A percentile compares a stretch with the other conserved stretches of the same genome.
Conservation (phyloP, 495 filamentous ascomycete species). For the Penicillium salamii region DNA sequence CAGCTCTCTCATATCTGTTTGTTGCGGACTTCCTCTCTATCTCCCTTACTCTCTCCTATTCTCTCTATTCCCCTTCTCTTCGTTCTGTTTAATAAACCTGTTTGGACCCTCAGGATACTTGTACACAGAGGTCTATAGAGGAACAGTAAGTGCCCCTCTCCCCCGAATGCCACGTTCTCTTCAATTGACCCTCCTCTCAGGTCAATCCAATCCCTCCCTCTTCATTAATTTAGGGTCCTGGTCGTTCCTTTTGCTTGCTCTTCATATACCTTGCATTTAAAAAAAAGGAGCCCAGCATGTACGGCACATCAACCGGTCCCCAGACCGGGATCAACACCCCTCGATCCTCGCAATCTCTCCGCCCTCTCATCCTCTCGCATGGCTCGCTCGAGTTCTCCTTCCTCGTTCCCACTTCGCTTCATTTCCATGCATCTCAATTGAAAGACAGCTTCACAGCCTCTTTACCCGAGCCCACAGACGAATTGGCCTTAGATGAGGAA, state of each 20-base stretch:
- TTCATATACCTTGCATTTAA: neutral
- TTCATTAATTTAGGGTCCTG: conserved; percentile 1
- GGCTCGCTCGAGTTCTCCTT: conserved; percentile 94
- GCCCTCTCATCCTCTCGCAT: conserved; percentile 84
- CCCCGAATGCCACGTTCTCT: too few relatives aligned
- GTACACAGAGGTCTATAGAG: neutral
- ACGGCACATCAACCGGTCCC: conserved; percentile 75
- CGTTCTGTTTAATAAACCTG: conserved; percentile 7
- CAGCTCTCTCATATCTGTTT: too few relatives aligned
- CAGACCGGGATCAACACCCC: conserved; percentile 96
- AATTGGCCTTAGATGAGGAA: conserved; percentile 96
- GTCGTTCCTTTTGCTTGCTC: neutral
- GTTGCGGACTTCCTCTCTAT: neutral
- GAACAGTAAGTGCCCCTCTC: neutral
- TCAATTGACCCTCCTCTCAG: neutral
- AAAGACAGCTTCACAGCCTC: conserved; percentile 82
- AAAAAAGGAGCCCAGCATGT: conserved; percentile 59
- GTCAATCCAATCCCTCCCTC: neutral
- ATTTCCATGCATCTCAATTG: conserved; percentile 92
- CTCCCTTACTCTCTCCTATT: conserved; percentile 4
- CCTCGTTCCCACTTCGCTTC: conserved; percentile 86
- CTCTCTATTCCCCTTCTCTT: conserved; percentile 2
- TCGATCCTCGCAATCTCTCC: conserved; percentile 84
- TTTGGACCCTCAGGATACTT: neutral
- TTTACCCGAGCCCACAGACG: conserved; percentile 87